Evolutionary conservation across 805 yeast genomes (phyloP).

Genomic region (Brettanomyces custersianus): DNA sequence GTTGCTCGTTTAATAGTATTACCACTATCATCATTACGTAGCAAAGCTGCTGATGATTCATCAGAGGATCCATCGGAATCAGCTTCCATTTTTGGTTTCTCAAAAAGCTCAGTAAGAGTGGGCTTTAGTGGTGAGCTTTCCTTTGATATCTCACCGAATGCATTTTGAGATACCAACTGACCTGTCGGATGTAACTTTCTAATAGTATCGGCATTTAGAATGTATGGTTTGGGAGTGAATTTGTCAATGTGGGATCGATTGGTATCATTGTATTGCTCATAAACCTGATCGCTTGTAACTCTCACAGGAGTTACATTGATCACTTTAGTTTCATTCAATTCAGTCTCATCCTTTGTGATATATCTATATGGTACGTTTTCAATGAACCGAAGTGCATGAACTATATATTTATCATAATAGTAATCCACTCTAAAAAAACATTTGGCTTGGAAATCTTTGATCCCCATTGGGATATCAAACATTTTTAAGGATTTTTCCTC

Average conservation of each 20-base stretch:
- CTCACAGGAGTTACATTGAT: too few relatives aligned
- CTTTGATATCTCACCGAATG: conserved; percentile 7
- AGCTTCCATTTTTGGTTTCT: conserved; percentile 4
- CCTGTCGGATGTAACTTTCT: conserved; percentile 13
- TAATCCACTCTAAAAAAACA: conserved; percentile 29
- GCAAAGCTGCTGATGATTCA: neutral
- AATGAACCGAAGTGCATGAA: conserved; percentile 23
- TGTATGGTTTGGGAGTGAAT: conserved; percentile 15
- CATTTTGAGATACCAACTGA: conserved; percentile 14
- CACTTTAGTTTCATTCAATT: neutral
- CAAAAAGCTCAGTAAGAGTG: conserved; percentile 5
- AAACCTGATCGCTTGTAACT: too few relatives aligned
- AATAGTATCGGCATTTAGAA: conserved; percentile 11
- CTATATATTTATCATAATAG: conserved; percentile 29
- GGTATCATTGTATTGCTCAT: too few relatives aligned
- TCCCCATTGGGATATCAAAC: conserved; percentile 18
- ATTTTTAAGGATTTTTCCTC: conserved; percentile 8
- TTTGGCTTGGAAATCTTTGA: conserved; percentile 11
- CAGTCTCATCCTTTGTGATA: neutral
- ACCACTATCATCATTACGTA: neutral
- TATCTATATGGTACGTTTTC: neutral
- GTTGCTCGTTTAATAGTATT: neutral
- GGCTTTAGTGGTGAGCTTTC: conserved; percentile 3
- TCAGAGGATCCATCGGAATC: neutral
- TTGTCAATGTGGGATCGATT: neutral